Conservation (phyloP, 1,284 basidiomycete species). For the Austropuccinia psidii region DNA sequence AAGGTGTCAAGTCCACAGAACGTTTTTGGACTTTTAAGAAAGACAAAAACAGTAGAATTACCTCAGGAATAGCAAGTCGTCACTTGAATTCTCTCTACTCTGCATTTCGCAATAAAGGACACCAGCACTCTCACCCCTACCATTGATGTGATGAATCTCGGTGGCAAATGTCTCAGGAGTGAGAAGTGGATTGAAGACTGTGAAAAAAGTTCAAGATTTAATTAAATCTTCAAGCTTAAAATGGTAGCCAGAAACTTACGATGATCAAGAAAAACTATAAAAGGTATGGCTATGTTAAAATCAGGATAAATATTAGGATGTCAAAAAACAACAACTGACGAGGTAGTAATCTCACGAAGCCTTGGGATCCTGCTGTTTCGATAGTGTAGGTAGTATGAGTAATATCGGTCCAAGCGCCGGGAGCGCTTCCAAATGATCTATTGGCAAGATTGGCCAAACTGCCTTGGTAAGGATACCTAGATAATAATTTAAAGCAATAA, state of each 20-base stretch:
- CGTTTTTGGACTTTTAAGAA: background rate
- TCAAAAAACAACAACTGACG: conserved; percentile 40
- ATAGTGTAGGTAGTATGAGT: conserved; percentile 72
- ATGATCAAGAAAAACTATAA: conserved; percentile 79
- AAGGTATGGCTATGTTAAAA: background rate
- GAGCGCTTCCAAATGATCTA: conserved; percentile 77
- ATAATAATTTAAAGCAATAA: conserved; percentile 44
- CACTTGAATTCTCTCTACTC: conserved; percentile 84
- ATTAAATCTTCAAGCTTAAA: background rate
- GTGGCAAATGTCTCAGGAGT: conserved; percentile 75
- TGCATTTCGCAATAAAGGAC: conserved; percentile 99
- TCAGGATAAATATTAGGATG: too few relatives aligned
- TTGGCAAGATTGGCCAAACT: conserved; percentile 94
- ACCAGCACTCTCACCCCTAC: conserved; percentile 80
- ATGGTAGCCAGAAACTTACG: background rate
- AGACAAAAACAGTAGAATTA: conserved; percentile 46
- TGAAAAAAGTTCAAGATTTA: background rate
- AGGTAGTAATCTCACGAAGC: conserved; percentile 87
- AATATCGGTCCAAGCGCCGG: conserved; percentile 59
- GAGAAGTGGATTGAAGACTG: conserved; percentile 86
- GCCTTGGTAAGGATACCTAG: conserved; percentile 78
- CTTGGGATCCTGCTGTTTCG: conserved; percentile 91
- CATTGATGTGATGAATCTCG: conserved; percentile 79
- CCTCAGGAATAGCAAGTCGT: conserved; percentile 80
- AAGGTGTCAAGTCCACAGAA: background rate